Conservation (phyloP, 2,329 filamentous ascomycete genomes). For the Botrytis tulipae region DNA sequence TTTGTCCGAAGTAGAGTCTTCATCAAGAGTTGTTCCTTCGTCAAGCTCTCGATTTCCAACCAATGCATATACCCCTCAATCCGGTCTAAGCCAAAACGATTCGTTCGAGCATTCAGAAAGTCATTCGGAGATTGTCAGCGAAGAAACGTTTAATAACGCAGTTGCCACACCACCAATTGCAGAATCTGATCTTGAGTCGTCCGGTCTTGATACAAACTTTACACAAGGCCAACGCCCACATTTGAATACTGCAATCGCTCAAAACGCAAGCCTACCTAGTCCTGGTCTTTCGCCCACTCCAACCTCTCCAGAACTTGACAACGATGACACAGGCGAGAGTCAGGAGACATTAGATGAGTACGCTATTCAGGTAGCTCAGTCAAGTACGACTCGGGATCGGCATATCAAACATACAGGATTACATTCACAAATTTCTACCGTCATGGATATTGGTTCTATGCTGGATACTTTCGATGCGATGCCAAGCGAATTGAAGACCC, state of each 20-base stretch:
- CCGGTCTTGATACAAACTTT: constrained; percentile 50
- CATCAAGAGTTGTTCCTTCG: constrained; percentile 34
- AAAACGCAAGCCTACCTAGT: constrained; percentile 91
- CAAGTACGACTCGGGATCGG: constrained; percentile 40
- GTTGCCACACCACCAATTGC: constrained; percentile 74
- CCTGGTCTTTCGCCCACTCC: constrained; percentile 91
- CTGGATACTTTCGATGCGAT: constrained; percentile 88
- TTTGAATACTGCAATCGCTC: constrained; percentile 69
- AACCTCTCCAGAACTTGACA: constrained; percentile 61
- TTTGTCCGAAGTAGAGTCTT: constrained; percentile 50
- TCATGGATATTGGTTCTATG: constrained; percentile 82
- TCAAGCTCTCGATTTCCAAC: constrained; percentile 36
- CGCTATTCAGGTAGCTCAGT: constrained; percentile 38
- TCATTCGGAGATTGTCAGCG: constrained; percentile 32
- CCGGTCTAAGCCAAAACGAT: constrained; percentile 44
- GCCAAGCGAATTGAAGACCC: constrained; percentile 87
- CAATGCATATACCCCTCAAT: constrained; percentile 48
- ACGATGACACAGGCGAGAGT: constrained; percentile 39
- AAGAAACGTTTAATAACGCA: constrained; percentile 58
- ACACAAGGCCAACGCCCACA: constrained; percentile 48
- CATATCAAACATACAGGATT: constrained; percentile 35
- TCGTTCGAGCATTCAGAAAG: constrained; percentile 34
- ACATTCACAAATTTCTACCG: constrained; percentile 36
- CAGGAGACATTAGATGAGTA: constrained; percentile 32
- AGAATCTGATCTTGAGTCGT: constrained; percentile 66